Conservation (phyloP, 495 filamentous ascomycete species). For the Collariella sp. region DNA sequence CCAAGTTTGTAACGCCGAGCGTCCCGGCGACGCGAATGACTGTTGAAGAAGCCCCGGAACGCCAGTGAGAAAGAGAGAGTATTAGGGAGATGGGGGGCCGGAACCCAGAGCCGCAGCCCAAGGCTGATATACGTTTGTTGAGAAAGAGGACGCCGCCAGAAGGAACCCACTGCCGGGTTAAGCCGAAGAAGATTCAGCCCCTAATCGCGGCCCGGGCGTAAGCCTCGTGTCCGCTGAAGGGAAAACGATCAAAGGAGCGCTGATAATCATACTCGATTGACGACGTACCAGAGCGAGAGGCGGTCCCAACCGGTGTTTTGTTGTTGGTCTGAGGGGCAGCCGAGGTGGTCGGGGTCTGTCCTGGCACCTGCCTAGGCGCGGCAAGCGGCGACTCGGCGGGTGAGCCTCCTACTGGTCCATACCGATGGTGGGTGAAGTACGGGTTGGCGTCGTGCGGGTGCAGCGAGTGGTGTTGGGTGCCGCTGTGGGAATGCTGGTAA, state of each 20-base stretch:
- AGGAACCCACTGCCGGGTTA: not conserved
- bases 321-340: conserved; percentile 15
- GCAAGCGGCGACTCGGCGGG: conserved; percentile 26
- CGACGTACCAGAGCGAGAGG: conserved; percentile 34
- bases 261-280: conserved; percentile 32
- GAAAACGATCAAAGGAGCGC: conserved; percentile 31
- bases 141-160: not conserved
- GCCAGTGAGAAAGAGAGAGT: conserved; percentile 1
- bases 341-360: not conserved
- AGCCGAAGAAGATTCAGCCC: conserved; percentile 6
- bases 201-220: conserved; percentile 34
- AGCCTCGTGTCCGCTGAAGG: conserved; percentile 32
- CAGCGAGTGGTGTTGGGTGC: conserved; percentile 34
- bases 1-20: conserved; percentile 11
- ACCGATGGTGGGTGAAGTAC: conserved; percentile 24
- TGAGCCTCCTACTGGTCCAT: conserved; percentile 23
- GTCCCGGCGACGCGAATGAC: conserved; percentile 9
- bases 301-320: conserved; percentile 18
- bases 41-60: not conserved
- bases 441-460: conserved; percentile 27
- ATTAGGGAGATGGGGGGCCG: not conserved
- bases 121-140: not conserved
- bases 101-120: not conserved
- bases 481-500: conserved; percentile 24
- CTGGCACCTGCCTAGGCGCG: conserved; percentile 14